phyloP scores from a whole-genome alignment of 495 filamentous ascomycete species.

The Tuber brumale region DNA sequence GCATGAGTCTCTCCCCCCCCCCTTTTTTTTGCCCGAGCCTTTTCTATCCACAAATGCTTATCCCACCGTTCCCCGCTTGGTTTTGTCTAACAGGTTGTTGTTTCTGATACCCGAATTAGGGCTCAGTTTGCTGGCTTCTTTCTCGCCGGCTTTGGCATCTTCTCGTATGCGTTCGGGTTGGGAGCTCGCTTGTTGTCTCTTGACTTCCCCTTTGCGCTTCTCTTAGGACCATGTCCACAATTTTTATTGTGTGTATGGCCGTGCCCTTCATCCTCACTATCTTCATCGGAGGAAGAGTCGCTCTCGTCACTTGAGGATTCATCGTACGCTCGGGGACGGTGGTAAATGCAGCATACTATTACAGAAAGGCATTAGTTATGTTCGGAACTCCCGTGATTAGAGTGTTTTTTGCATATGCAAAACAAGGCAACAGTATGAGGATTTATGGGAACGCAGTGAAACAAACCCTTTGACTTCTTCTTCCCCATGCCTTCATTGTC shows the following conservation, averaged over 20 bases:
- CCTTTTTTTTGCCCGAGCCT: conserved; percentile 17
- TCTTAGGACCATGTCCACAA: conserved; percentile 43
- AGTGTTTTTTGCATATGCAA: not conserved
- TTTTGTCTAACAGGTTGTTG: not conserved
- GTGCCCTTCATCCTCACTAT: conserved; percentile 47
- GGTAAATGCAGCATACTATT: conserved; percentile 96
- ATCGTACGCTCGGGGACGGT: conserved; percentile 70
- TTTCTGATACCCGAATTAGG: not conserved
- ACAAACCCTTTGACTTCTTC: conserved; percentile 84
- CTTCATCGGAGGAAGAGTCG: conserved; percentile 57
- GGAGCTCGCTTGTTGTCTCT: conserved; percentile 49
- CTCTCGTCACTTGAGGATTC: conserved; percentile 77
- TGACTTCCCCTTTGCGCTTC: conserved; percentile 46
- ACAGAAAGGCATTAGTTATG: conserved; percentile 12
- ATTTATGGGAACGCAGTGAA: conserved; percentile 5
- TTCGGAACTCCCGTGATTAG: not conserved
- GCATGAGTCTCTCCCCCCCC: conserved; percentile 13
- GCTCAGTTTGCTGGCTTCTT: conserved; percentile 17
- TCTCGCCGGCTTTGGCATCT: conserved; percentile 59
- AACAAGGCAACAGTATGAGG: not conserved
- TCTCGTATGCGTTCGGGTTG: conserved; percentile 94
- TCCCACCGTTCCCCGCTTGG: not conserved
- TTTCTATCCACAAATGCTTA: not conserved
- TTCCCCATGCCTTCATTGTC: conserved; percentile 94
- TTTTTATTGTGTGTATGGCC: conserved; percentile 45